Evolutionary conservation across 495 filamentous ascomycete genomes (phyloP).

Genomic region (Penicillium malachiteum): DNA sequence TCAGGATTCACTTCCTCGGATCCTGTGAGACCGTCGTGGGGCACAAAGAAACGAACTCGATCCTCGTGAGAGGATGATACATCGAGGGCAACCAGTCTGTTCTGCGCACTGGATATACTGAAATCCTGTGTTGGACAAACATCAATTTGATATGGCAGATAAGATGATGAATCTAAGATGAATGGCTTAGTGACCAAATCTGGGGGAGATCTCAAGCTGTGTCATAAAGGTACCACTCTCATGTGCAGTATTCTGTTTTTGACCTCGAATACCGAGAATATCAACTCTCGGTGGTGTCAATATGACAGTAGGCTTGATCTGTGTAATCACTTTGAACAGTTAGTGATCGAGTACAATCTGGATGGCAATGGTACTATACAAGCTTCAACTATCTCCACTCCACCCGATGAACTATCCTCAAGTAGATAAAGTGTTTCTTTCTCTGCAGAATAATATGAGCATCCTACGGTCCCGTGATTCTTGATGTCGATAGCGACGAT

Average conservation of each 20-base stretch:
- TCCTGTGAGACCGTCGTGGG: slow-evolving; percentile 52
- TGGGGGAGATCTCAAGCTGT: neutral
- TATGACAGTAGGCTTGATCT: slow-evolving; percentile 77
- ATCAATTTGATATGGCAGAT: slow-evolving; percentile 69
- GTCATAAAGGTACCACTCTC: slow-evolving; percentile 21
- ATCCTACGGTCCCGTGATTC: slow-evolving; percentile 72
- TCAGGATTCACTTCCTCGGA: slow-evolving; percentile 44
- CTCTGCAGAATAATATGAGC: slow-evolving; percentile 76
- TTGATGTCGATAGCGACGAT: slow-evolving; percentile 83
- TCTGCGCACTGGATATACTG: slow-evolving; percentile 65
- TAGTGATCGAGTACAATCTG: slow-evolving; percentile 7
- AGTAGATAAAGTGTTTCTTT: slow-evolving; percentile 77
- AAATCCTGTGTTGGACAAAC: slow-evolving; percentile 77
- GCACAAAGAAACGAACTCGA: slow-evolving; percentile 50
- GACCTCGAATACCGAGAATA: slow-evolving; percentile 38
- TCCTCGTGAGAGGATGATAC: slow-evolving; percentile 37
- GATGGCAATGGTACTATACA: slow-evolving; percentile 40
- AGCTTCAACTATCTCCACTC: slow-evolving; percentile 67
- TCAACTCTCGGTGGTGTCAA: slow-evolving; percentile 71
- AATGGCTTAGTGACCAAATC: neutral
- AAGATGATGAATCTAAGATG: slow-evolving; percentile 36
- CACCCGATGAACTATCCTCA: slow-evolving; percentile 73
- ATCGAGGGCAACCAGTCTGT: slow-evolving; percentile 60
- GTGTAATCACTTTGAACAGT: slow-evolving; percentile 57
- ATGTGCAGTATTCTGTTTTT: slow-evolving; percentile 23